phyloP scores from a whole-genome alignment of 2,329 filamentous ascomycete species.

The Colletotrichum gigasporum region DNA sequence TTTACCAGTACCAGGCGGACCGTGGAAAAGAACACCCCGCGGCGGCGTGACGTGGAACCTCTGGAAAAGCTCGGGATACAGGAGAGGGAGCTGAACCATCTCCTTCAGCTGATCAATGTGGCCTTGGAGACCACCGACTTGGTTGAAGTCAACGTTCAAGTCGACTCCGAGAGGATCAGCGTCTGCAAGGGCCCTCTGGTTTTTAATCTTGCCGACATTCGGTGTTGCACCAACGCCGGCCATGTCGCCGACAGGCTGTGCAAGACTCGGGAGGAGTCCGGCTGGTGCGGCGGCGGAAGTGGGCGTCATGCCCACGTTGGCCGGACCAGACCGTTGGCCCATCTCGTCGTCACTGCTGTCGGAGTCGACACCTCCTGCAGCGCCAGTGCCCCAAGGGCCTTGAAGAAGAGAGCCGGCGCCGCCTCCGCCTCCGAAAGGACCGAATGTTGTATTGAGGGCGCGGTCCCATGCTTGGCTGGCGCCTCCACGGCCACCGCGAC shows the following conservation, averaged over 20 bases:
- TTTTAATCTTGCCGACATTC: constrained; percentile 93
- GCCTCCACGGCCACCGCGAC: constrained; percentile 70
- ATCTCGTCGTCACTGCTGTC: constrained; percentile 97
- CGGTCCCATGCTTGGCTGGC: constrained; percentile 76
- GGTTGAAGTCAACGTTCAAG: constrained; percentile 90
- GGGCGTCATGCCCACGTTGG: constrained; percentile 69
- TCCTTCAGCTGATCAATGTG: constrained; percentile 98
- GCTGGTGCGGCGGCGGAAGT: constrained; percentile 58
- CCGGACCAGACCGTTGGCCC: constrained; percentile 65
- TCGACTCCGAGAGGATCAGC: constrained; percentile 95
- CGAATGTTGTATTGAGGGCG: constrained; percentile 86
- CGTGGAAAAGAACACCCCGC: constrained; percentile 94
- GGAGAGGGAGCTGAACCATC: constrained; percentile 93
- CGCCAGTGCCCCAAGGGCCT: constrained; percentile 78
- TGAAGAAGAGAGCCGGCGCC: constrained; percentile 76
- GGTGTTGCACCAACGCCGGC: constrained; percentile 64
- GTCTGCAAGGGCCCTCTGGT: constrained; percentile 90
- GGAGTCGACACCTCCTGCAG: constrained; percentile 84
- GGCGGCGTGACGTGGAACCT: constrained; percentile 94
- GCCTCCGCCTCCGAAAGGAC: constrained; percentile 86
- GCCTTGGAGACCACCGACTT: constrained; percentile 89
- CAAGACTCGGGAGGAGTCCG: constrained; percentile 53
- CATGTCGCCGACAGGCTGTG: constrained; percentile 41
- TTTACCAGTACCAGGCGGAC: constrained; percentile 96
- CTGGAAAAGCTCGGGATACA: constrained; percentile 94